A percentile compares a stretch with the other conserved stretches of the same genome.
phyloP scores from a whole-genome alignment of 306 rosid species.

The Senna tora region DNA sequence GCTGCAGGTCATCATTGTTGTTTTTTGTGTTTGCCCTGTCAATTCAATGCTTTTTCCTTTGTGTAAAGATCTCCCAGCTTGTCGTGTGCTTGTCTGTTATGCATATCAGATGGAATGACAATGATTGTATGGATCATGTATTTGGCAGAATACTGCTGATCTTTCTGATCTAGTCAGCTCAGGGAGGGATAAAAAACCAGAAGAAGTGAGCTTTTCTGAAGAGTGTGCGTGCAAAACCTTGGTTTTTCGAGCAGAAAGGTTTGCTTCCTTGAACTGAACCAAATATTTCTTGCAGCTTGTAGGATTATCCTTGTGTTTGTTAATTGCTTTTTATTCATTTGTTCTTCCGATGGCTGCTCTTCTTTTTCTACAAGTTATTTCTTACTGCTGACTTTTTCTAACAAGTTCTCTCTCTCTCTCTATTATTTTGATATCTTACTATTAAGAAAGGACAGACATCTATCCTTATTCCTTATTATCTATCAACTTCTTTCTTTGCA shows the following conservation, averaged over 20 bases:
- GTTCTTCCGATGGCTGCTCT: neutral
- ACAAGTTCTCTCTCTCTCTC: neutral
- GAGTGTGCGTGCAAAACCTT: slow-evolving; percentile 71
- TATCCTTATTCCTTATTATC: neutral
- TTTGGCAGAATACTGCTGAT: slow-evolving; percentile 87
- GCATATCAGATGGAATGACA: slow-evolving; percentile 36
- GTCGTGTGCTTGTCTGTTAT: slow-evolving; percentile 25
- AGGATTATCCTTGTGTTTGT: slow-evolving; percentile 17
- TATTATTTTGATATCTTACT: neutral
- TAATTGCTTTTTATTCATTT: neutral
- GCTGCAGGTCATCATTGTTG: slow-evolving; percentile 64
- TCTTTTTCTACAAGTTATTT: neutral
- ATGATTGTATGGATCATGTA: slow-evolving; percentile 29
- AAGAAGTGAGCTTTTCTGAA: slow-evolving; percentile 74
- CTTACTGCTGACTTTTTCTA: neutral
- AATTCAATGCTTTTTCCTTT: slow-evolving; percentile 26
- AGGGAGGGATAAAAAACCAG: slow-evolving; percentile 81
- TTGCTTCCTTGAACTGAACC: slow-evolving; percentile 30
- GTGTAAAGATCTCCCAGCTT: slow-evolving; percentile 16
- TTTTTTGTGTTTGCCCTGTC: slow-evolving; percentile 19
- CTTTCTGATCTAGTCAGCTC: slow-evolving; percentile 95
- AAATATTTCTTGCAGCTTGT: slow-evolving; percentile 20
- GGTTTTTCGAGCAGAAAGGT: slow-evolving; percentile 94
- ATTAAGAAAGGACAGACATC: neutral
- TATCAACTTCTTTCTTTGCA: neutral